Base-by-base conservation (phyloP, 2,329 filamentous ascomycete genomes). In the Parastagonospora nodorum region DNA sequence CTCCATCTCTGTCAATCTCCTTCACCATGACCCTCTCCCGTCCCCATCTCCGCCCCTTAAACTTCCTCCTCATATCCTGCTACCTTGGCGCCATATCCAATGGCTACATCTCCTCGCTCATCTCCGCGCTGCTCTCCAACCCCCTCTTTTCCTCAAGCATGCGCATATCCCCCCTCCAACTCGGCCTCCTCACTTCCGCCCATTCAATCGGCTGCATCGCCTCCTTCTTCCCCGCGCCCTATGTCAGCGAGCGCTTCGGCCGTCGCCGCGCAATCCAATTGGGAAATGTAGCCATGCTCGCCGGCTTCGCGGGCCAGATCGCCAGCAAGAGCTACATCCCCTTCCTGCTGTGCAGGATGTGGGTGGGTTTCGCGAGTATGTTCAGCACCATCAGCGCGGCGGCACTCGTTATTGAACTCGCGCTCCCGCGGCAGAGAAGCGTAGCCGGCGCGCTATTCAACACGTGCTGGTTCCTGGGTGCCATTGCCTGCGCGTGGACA, bases 221-320 rank as follows among this genome's bases (percentile, higher is more conserved):
- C 9, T 55, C 59, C n/a, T 62, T 62, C 48, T 55, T 60, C 24
- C 57, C 59, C 10, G 53, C 59, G 19, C 57, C 57, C 1, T 60
- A 50, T 54, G 44, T 62, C 7, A 55, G 57, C 4, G 57, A 62
- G 4, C 60, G 36, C 24, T 60, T 33, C 36, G 59, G 59, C 2
- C 52, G 59, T 2, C 54, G 57, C 10, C 42, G 40, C 2, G 57
- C 48, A 6, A 53, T 62, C 12, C 15, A 51, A 9, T 41, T 47
- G 31, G 59, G 57, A 0, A 60, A 60, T 24, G 15, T 52, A 1
- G 37, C 43, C 9, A 60, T 62, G 48, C 47, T 45, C 9, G 41
- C 29, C 8, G 55, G 39, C 8, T 49, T 58, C 24, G 27, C 48
- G 1, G 51, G 51, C 29, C 59, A 62, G 32, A 37, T 57, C 0